A percentile compares a stretch with the other conserved stretches of the same genome.
These are phyloP conservation scores for Prasinococcaceae sp. DNA, from an alignment of 139 green algal genomes.

Conservation along the genomic window DNA sequence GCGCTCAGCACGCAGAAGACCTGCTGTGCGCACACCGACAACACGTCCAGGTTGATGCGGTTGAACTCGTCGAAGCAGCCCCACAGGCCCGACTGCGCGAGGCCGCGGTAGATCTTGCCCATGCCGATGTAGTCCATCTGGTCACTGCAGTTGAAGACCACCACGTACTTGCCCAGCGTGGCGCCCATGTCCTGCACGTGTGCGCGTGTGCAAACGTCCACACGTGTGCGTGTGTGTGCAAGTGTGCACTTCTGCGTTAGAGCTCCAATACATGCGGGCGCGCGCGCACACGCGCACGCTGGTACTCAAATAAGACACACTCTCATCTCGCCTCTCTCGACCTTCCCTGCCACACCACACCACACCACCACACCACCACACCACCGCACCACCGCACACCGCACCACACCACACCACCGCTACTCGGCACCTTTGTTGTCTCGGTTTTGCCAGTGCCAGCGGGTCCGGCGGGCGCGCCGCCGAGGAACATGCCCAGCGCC, in stretches of 20 bases:
- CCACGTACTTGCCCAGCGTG: constrained; percentile 91
- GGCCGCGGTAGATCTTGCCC: constrained; percentile 95
- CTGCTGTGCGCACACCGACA: constrained; percentile 82
- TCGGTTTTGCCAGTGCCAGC: constrained; percentile 91
- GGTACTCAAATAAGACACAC: no score
- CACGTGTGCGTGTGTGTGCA: no score
- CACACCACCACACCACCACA: no score
- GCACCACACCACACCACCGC: no score
- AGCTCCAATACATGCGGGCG: no score
- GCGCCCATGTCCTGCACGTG: no score
- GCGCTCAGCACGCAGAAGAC: constrained; percentile 83
- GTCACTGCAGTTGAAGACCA: constrained; percentile 97
- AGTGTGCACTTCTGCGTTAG: no score
- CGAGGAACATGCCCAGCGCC: constrained; percentile 88
- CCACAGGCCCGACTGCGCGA: constrained; percentile 87
- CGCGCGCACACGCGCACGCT: no score
- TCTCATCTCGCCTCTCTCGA: no score
- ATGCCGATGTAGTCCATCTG: constrained; percentile 93
- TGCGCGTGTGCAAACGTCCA: no score
- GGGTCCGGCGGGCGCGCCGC: constrained; percentile 78
- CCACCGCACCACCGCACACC: no score
- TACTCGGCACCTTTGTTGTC: constrained; percentile 85
- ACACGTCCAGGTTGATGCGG: constrained; percentile 92
- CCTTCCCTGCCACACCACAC: no score
- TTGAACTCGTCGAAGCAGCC: constrained; percentile 98